Conservation (phyloP, 129 eudicot species). For the Pulicaria dysenterica region DNA sequence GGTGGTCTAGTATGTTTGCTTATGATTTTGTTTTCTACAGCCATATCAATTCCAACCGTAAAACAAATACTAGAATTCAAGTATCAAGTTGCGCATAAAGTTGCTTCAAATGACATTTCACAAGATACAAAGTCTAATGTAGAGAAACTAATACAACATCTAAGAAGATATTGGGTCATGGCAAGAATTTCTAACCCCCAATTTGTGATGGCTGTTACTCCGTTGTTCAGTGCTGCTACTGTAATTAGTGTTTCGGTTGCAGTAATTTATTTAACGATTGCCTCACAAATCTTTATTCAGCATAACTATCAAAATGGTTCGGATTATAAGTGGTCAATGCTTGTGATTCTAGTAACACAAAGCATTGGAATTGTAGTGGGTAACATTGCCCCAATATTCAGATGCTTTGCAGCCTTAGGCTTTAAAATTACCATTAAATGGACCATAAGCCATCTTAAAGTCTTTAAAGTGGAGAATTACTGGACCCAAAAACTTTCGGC, state of each 20-base stretch:
- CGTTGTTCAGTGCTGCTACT: not conserved
- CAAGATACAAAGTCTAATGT: not conserved
- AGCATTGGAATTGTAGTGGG: not conserved
- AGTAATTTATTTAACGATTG: not conserved
- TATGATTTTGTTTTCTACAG: not conserved
- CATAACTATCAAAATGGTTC: not conserved
- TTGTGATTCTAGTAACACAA: not conserved
- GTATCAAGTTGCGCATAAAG: not conserved
- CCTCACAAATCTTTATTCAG: not conserved
- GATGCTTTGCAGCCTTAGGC: constrained; percentile 6
- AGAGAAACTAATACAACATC: not conserved
- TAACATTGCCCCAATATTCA: not conserved
- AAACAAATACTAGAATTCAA: not conserved
- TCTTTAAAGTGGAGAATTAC: not conserved
- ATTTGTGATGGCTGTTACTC: constrained; percentile 15
- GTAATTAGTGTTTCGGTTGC: not conserved
- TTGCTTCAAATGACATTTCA: not conserved
- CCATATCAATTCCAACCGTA: not conserved
- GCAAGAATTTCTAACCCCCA: not conserved
- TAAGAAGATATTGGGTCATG: constrained; percentile 13
- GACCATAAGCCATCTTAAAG: not conserved
- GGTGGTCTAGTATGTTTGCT: too few species aligned
- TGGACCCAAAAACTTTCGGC: not conserved
- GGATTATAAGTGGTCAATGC: not conserved
- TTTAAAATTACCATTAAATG: not conserved